Base-by-base conservation (phyloP, 2,329 filamentous ascomycete genomes). In the Calonectria multiphialidica region DNA sequence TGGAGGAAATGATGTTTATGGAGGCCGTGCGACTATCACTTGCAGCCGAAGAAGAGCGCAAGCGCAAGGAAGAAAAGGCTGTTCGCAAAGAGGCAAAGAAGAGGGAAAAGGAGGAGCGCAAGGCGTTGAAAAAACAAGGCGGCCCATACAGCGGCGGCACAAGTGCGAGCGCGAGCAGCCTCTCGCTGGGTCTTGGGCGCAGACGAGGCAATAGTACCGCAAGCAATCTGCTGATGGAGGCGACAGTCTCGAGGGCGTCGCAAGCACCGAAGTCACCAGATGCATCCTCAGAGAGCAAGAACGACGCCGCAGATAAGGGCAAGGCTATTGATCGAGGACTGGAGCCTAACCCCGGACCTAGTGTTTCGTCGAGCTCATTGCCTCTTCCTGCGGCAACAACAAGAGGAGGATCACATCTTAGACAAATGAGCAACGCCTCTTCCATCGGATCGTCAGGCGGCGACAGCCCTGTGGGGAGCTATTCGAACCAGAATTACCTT, bases 1-100 rank as follows among this genome's bases (percentile, higher is more conserved):
- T 98, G 0, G 97, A 99, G 82, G 96, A 98, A 61, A 94, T 99
- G 87, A 99, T 99, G 97, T 95, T 98, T 88, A 95, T 97, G 88
- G 97, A 99, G 82, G 97, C 97, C 0, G 97, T 99, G 59, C 90
- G 97, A 45, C 84, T 98, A 35, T 98, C 95, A 59, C 87, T 99
- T n/a, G 95, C 94, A 0, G 93, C 95, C 1, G 97, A 99, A 82
- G 96, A 98, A 79, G 96, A 98, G 49, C 90, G 96, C n/a, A 94
- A 95, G 77, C 93, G 90, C 57, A 97, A 95, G 80, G 93, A 96
- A 71, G 84, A 84, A 47, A 86, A 86, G 75, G 80, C 79, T 6
- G 53, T 82, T 16, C 80, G 82, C 9, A 98, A 98, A 81, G 94
- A 97, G 71, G 93, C 93, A 1, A 98, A 98, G 86, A 95, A 93